Base-by-base conservation (phyloP, 2,329 filamentous ascomycete species). In the Scortechinia acanthostroma region DNA sequence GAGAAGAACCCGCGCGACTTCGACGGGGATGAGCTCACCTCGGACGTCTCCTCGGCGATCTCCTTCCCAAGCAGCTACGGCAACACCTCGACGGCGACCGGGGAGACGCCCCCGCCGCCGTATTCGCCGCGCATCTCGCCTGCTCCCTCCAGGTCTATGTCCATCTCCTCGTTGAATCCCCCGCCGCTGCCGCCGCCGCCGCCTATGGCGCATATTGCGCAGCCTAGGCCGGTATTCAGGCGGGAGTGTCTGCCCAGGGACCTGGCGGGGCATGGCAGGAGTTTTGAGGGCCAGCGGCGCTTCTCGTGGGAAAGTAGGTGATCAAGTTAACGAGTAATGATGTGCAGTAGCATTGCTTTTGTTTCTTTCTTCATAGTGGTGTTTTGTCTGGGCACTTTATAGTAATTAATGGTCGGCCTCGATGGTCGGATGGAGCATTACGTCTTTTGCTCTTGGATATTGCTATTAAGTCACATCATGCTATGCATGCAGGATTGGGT, bases 21-120 rank as follows among this genome's bases (percentile, higher is more conserved):
- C 25, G 10, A n/a, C 25, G 25, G n/a, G 10, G n/a, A n/a, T 10
- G 60, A 62, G 33, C 50, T 55, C 22, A 55, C 59, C 0, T 62
- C 61, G 3, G 64, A 67, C 48, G 57, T 53, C 30, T 66, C 64
- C 17, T 68, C 64, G 3, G 57, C 60, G 10, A 53, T 65, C 43
- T 68, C 64, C 6, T 62, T 64, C 44, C 62, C 63, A 2, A 67
- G 64, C 50, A 66, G 62, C 44, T 65, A 64, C 49, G 64, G 64
- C 4, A 66, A 67, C 46, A 68, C 64, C 2, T 68, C 64, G 0
- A 68, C 64, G 2, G 64, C 64, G 5, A 68, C 64, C 3, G 52
- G 62, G 15, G 64, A 66, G 25, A 66, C 64, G 0, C 64, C 63
- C 2, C 64, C 64, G 3, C 64, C 64, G 22, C 62, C 64, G 5